A percentile compares a stretch with the other conserved stretches of the same genome.
Evolutionary conservation across 1,284 basidiomycete genomes (phyloP).

Genomic region (Sanghuangporus weigelae): DNA sequence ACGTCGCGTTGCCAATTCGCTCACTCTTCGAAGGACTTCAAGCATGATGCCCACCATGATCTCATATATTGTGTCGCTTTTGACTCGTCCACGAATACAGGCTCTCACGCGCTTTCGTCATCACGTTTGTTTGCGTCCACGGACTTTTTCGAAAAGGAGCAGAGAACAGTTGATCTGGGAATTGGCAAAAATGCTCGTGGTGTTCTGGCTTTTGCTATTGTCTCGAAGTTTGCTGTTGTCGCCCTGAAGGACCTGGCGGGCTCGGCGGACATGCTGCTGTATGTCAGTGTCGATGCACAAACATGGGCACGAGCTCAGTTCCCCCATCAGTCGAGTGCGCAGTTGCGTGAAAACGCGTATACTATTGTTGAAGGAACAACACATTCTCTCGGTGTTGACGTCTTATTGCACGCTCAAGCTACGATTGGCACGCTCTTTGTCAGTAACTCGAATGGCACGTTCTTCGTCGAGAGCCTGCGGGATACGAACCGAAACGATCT

Average conservation of each 20-base stretch:
- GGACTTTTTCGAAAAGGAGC: conserved; percentile 73
- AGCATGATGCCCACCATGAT: conserved; percentile 64
- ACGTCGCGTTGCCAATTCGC: conserved; percentile 83
- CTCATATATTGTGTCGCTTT: conserved; percentile 86
- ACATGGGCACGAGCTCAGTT: conserved; percentile 82
- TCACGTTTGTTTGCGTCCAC: conserved; percentile 75
- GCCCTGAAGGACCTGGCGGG: conserved; percentile 62
- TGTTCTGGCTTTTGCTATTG: conserved; percentile 84
- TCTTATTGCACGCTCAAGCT: conserved; percentile 70
- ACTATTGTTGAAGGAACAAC: conserved; percentile 93
- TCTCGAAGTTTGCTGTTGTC: conserved; percentile 86
- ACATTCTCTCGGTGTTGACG: conserved; percentile 92
- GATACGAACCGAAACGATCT: conserved; percentile 86
- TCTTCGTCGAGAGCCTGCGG: conserved; percentile 87
- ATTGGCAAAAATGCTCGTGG: conserved; percentile 81
- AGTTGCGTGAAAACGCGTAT: conserved; percentile 85
- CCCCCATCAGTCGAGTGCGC: conserved; percentile 78
- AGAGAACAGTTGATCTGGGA: conserved; percentile 74
- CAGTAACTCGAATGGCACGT: conserved; percentile 91
- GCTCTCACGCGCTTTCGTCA: conserved; percentile 52
- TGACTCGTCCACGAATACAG: conserved; percentile 50
- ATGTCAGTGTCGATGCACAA: conserved; percentile 77
- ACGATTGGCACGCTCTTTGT: conserved; percentile 90
- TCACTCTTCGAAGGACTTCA: conserved; percentile 74
- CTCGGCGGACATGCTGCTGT: conserved; percentile 72